Percentiles rank a stretch among this genome's conserved stretches.
These are phyloP conservation scores for Pichia membranifaciens DNA, from an alignment of 805 yeast species.

Conservation along the genomic window DNA sequence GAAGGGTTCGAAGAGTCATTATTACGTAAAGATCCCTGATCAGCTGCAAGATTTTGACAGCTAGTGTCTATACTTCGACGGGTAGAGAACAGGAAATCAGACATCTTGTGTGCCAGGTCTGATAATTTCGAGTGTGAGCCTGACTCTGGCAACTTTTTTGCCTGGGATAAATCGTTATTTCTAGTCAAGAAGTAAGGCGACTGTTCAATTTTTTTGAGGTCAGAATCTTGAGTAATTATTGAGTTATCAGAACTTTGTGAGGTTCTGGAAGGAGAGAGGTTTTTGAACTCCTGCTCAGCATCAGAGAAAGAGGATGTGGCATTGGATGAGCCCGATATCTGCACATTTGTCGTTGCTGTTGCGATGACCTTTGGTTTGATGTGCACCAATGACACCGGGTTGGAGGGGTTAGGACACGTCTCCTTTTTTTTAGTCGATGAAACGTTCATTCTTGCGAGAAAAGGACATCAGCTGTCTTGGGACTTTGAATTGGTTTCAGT, in stretches of 20 bases:
- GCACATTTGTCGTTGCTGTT: conserved; percentile 6
- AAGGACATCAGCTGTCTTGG: neutral
- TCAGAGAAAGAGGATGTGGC: neutral
- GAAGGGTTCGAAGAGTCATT: conserved; percentile 13
- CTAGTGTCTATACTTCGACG: conserved; percentile 16
- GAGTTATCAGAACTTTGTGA: conserved; percentile 8
- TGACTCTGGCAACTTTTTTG: neutral
- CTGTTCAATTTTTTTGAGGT: neutral
- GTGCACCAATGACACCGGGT: conserved; percentile 7
- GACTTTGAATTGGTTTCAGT: too few species aligned
- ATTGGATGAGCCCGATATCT: neutral
- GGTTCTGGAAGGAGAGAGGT: neutral
- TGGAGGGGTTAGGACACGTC: neutral
- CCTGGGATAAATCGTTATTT: neutral
- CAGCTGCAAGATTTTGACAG: conserved; percentile 2
- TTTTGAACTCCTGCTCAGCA: neutral
- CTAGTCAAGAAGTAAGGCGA: neutral
- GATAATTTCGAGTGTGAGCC: conserved; percentile 23
- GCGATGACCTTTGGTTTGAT: neutral
- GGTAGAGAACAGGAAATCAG: conserved; percentile 22
- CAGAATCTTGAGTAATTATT: neutral
- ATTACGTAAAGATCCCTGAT: conserved; percentile 7
- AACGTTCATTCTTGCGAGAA: neutral
- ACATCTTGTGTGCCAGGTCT: conserved; percentile 27
- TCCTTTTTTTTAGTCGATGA: neutral